phyloP scores from a whole-genome alignment of 371 early-diverging fungal genomes.

The Dichotomocladium elegans region DNA sequence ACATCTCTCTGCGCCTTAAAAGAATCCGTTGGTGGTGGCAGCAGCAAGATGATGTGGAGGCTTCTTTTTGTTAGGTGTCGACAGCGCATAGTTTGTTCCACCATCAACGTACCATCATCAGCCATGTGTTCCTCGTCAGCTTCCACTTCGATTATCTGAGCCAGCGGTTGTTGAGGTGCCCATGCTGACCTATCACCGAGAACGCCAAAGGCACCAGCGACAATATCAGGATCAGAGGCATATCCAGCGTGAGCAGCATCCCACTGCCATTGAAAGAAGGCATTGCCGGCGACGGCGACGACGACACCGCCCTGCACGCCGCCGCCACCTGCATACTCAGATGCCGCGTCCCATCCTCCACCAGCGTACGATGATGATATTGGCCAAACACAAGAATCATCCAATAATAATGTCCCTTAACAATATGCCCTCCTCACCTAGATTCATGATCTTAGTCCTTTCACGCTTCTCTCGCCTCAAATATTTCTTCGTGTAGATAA shows the following conservation, averaged over 20 bases:
- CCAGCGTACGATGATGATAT: conserved; percentile 4
- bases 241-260: not conserved
- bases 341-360: not conserved
- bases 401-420: too few relatives aligned
- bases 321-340: conserved; percentile 7
- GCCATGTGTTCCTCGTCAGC: not conserved
- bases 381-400: too few relatives aligned
- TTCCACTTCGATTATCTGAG: not conserved
- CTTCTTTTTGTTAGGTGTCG: too few relatives aligned
- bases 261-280: too few relatives aligned
- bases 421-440: too few relatives aligned
- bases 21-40: conserved; percentile 3
- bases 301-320: conserved; percentile 3
- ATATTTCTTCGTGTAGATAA: too few relatives aligned
- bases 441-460: too few relatives aligned
- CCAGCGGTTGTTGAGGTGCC: not conserved
- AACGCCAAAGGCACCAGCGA: not conserved
- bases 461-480: too few relatives aligned
- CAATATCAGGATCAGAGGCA: not conserved
- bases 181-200: not conserved
- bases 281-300: not conserved
- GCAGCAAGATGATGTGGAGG: not conserved
- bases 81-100: conserved; percentile 1
- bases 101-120: not conserved
- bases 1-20: conserved; percentile 11